Evolutionary conservation across 306 rosid species (phyloP).

Genomic region (Elaeagnus macrophylla): DNA sequence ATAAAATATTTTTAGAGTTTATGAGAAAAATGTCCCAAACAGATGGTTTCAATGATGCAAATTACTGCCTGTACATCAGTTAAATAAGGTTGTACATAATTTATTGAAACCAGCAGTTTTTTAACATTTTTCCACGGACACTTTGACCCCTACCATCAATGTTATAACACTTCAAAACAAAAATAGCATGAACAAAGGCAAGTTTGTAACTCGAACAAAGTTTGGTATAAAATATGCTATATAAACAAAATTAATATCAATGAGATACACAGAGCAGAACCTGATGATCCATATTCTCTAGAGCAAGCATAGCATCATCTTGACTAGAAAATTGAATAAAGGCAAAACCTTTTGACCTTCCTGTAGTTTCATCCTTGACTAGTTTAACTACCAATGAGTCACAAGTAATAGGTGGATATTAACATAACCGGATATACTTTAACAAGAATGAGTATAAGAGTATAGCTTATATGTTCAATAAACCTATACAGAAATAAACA

Average conservation of each 20-base stretch:
- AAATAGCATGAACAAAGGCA: too few relatives aligned
- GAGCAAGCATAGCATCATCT: slow-evolving; percentile 74
- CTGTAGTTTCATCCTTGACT: slow-evolving; percentile 41
- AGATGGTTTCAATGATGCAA: too few relatives aligned
- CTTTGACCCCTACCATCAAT: too few relatives aligned
- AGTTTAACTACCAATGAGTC: slow-evolving; percentile 39
- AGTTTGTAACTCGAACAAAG: too few relatives aligned
- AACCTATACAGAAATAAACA: not conserved
- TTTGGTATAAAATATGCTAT: too few relatives aligned
- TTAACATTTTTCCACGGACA: too few relatives aligned
- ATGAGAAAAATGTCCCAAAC: too few relatives aligned
- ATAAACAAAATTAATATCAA: not conserved
- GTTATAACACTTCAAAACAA: too few relatives aligned
- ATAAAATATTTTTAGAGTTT: too few relatives aligned
- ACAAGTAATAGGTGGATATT: not conserved
- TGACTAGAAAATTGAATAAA: slow-evolving; percentile 71
- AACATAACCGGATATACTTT: not conserved
- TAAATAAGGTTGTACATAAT: too few relatives aligned
- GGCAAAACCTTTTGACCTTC: slow-evolving; percentile 70
- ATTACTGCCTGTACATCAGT: too few relatives aligned
- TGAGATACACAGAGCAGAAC: slow-evolving; percentile 25
- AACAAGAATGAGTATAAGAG: not conserved
- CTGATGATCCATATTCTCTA: slow-evolving; percentile 87
- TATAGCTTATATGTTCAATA: not conserved
- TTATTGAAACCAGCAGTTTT: too few relatives aligned